Percentiles rank a stretch among this genome's conserved stretches.
Evolutionary conservation across 352 stramenopile species (phyloP).

Genomic region (Phytophthora parvispora): DNA sequence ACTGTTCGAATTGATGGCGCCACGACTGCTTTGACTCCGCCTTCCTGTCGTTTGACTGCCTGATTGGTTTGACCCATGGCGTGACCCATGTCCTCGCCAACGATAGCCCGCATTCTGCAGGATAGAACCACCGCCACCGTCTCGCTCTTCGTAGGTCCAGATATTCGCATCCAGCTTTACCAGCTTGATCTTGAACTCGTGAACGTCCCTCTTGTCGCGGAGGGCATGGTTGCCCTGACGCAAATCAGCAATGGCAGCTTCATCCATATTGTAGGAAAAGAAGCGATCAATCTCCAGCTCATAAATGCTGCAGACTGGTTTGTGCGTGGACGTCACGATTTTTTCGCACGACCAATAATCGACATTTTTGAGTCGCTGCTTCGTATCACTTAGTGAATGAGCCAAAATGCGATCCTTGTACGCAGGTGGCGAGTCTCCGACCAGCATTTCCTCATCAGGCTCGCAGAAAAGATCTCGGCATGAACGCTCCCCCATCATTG

Average conservation of each 20-base stretch:
- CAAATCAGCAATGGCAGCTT: slow-evolving; percentile 55
- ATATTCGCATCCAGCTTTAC: slow-evolving; percentile 84
- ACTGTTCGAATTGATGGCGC: slow-evolving; percentile 39
- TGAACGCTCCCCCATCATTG: slow-evolving; percentile 68
- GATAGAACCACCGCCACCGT: slow-evolving; percentile 22
- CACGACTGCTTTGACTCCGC: slow-evolving; percentile 41
- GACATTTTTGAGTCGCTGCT: slow-evolving; percentile 63
- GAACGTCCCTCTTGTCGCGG: slow-evolving; percentile 67
- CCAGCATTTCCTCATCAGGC: slow-evolving; percentile 39
- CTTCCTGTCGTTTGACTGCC: slow-evolving; percentile 33
- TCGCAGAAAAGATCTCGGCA: slow-evolving; percentile 68
- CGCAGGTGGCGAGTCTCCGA: slow-evolving; percentile 43
- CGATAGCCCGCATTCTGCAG: slow-evolving; percentile 26
- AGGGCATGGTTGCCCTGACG: slow-evolving; percentile 61
- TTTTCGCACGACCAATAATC: slow-evolving; percentile 78
- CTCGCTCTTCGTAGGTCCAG: slow-evolving; percentile 67
- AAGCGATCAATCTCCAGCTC: slow-evolving; percentile 83
- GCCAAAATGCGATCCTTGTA: slow-evolving; percentile 84
- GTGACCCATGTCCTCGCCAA: slow-evolving; percentile 38
- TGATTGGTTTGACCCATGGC: slow-evolving; percentile 40
- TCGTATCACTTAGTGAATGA: slow-evolving; percentile 76
- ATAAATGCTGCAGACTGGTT: slow-evolving; percentile 78
- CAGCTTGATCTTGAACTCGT: slow-evolving; percentile 80
- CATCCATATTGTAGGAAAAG: slow-evolving; percentile 74
- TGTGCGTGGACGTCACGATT: slow-evolving; percentile 74